Conservation (phyloP, 2,329 filamentous ascomycete genomes). For the Aspergillus eucalypticola region DNA sequence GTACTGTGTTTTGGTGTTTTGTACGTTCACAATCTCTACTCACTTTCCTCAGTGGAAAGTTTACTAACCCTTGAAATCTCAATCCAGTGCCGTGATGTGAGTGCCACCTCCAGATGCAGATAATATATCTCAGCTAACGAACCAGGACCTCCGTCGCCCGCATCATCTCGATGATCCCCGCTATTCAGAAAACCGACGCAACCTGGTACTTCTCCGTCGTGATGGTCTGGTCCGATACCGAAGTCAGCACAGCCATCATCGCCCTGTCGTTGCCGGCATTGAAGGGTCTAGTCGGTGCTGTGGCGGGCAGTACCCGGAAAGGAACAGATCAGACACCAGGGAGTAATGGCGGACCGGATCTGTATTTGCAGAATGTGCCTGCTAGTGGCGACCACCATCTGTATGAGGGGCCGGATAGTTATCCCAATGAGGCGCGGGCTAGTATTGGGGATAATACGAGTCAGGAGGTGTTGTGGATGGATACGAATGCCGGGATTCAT, state of each 20-base stretch:
- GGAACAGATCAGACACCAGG: neutral
- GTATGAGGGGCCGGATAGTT: neutral
- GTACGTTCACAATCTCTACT: constrained; percentile 3
- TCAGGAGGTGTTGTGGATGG: constrained; percentile 6
- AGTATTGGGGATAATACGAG: neutral
- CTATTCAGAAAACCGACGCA: constrained; percentile 16
- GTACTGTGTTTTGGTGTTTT: constrained; percentile 22
- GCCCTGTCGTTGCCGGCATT: constrained; percentile 22
- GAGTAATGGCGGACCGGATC: neutral
- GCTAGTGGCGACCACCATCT: neutral
- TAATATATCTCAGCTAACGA: accelerated
- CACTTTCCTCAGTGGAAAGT: too few relatives aligned
- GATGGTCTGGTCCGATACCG: constrained; percentile 21
- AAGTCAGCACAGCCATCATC: constrained; percentile 21
- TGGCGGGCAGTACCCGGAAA: neutral
- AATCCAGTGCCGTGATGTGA: constrained; percentile 11
- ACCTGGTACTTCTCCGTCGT: constrained; percentile 26
- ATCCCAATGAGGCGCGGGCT: neutral
- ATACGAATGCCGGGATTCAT: neutral
- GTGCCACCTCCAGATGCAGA: neutral
- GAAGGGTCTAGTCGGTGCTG: constrained; percentile 2
- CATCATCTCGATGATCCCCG: constrained; percentile 23
- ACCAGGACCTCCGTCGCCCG: constrained; percentile 21
- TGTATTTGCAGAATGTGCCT: neutral
- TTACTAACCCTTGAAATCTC: neutral